These are phyloP conservation scores for Aspergillus mulundensis DNA, from an alignment of 495 filamentous ascomycete genomes.

Conservation along the genomic window DNA sequence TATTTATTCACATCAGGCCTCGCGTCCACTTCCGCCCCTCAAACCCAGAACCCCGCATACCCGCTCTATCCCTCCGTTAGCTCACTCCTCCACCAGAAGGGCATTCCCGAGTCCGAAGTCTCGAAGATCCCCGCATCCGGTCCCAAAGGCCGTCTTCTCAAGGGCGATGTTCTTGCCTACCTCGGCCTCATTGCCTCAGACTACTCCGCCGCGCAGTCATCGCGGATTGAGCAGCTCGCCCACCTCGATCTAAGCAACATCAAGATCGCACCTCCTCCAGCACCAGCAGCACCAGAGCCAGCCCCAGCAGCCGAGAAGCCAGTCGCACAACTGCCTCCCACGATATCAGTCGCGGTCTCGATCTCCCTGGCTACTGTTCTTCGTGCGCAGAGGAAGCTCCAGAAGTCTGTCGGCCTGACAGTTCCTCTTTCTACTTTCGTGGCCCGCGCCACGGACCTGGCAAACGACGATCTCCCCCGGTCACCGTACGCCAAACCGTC, in stretches of 20 bases:
- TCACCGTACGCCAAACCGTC: constrained; percentile 57
- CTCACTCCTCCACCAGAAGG: constrained; percentile 73
- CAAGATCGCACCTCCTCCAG: constrained; percentile 66
- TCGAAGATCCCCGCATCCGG: constrained; percentile 82
- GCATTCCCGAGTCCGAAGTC: constrained; percentile 64
- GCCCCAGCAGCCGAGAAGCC: constrained; percentile 36
- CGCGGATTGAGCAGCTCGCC: constrained; percentile 64
- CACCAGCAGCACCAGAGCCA: constrained; percentile 40
- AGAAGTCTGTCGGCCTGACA: constrained; percentile 68
- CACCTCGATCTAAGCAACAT: constrained; percentile 95
- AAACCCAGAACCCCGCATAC: constrained; percentile 64
- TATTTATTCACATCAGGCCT: constrained; percentile 21
- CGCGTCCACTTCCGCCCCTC: constrained; percentile 36
- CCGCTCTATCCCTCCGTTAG: constrained; percentile 83
- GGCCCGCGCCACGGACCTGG: constrained; percentile 72
- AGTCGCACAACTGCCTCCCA: constrained; percentile 29
- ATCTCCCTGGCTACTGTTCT: constrained; percentile 74
- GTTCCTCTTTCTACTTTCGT: constrained; percentile 87
- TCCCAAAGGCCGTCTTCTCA: constrained; percentile 84
- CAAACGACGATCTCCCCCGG: constrained; percentile 78
- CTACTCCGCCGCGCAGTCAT: constrained; percentile 65
- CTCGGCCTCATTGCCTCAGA: constrained; percentile 68
- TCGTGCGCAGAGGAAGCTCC: constrained; percentile 73
- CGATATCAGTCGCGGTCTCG: constrained; percentile 53
- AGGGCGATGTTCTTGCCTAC: constrained; percentile 92